A percentile compares a stretch with the other conserved stretches of the same genome.
Evolutionary conservation across 1,284 basidiomycete genomes (phyloP).

Genomic region (Ceratobasidium sp.): DNA sequence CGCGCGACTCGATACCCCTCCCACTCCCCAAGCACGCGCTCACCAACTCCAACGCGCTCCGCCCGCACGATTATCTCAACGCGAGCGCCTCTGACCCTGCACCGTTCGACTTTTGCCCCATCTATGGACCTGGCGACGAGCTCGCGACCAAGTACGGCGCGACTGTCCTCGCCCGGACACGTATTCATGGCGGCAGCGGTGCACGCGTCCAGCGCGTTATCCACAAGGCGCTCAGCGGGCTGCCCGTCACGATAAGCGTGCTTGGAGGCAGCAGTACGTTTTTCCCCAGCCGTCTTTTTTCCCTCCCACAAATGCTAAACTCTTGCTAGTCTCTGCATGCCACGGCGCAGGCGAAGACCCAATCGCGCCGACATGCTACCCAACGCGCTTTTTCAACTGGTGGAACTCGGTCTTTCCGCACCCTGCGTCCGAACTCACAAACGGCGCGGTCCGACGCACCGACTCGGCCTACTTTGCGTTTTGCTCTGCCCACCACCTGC

Average conservation of each 20-base stretch:
- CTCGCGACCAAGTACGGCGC: slow-evolving; percentile 82
- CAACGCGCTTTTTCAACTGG: slow-evolving; percentile 92
- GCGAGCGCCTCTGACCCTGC: slow-evolving; percentile 63
- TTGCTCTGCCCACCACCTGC: slow-evolving; percentile 90
- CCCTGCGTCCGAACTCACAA: slow-evolving; percentile 92
- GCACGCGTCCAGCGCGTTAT: slow-evolving; percentile 85
- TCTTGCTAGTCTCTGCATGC: slow-evolving; percentile 80
- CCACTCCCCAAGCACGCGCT: slow-evolving; percentile 61
- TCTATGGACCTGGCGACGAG: slow-evolving; percentile 82
- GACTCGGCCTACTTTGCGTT: slow-evolving; percentile 93
- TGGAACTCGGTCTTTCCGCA: slow-evolving; percentile 95
- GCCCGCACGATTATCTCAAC: slow-evolving; percentile 59
- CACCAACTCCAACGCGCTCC: slow-evolving; percentile 49
- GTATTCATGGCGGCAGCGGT: slow-evolving; percentile 84
- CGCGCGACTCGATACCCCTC: slow-evolving; percentile 71
- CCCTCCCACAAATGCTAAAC: not conserved
- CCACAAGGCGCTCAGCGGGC: slow-evolving; percentile 83
- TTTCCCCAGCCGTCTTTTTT: slow-evolving; percentile 1
- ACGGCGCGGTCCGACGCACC: slow-evolving; percentile 89
- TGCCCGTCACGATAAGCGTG: slow-evolving; percentile 90
- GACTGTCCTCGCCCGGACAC: slow-evolving; percentile 77
- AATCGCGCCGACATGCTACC: slow-evolving; percentile 85
- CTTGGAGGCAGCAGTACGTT: slow-evolving; percentile 86
- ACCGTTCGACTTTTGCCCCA: slow-evolving; percentile 91
- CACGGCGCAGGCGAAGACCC: slow-evolving; percentile 94